These are phyloP conservation scores for Termitomyces sp. DNA, from an alignment of 768 basidiomycete genomes.

Conservation along the genomic window DNA sequence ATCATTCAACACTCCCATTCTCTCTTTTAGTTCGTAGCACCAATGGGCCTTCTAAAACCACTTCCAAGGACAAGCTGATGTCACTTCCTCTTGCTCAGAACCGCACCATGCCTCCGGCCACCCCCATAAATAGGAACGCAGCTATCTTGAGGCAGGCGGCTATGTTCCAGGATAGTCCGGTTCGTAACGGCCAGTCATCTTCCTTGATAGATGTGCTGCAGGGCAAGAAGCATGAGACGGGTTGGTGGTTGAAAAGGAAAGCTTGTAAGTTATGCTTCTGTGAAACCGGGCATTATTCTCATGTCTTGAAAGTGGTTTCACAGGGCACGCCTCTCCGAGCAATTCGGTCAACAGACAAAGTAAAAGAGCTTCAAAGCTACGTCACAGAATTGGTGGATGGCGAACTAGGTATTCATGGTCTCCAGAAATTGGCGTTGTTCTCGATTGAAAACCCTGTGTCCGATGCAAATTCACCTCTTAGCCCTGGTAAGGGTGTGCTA, in stretches of 20 bases:
- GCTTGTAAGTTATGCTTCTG: conserved; percentile 42
- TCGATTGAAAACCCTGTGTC: conserved; percentile 54
- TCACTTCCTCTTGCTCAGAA: conserved; percentile 28
- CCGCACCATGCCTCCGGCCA: conserved; percentile 40
- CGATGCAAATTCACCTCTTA: conserved; percentile 49
- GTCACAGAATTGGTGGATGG: conserved; percentile 50
- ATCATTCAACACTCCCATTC: conserved; percentile 47
- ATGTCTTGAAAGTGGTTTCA: conserved; percentile 35
- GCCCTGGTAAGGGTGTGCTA: conserved; percentile 44
- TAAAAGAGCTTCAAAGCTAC: conserved; percentile 47
- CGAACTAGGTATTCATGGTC: conserved; percentile 40
- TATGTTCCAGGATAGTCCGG: conserved; percentile 78
- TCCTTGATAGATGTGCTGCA: conserved; percentile 65
- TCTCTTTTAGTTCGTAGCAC: conserved; percentile 43
- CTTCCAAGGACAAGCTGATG: conserved; percentile 31
- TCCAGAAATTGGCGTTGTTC: conserved; percentile 64
- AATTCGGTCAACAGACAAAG: conserved; percentile 30
- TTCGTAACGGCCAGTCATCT: conserved; percentile 42
- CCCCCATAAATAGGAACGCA: conserved; percentile 56
- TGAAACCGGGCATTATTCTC: neutral
- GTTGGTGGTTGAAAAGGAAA: conserved; percentile 83
- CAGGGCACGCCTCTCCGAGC: conserved; percentile 41
- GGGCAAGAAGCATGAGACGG: conserved; percentile 60
- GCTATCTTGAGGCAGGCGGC: conserved; percentile 70
- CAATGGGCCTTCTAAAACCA: conserved; percentile 26